Percentiles rank a stretch among this genome's conserved stretches.
phyloP scores from a whole-genome alignment of 2,329 filamentous ascomycete species.

The Fulvia fulva region DNA sequence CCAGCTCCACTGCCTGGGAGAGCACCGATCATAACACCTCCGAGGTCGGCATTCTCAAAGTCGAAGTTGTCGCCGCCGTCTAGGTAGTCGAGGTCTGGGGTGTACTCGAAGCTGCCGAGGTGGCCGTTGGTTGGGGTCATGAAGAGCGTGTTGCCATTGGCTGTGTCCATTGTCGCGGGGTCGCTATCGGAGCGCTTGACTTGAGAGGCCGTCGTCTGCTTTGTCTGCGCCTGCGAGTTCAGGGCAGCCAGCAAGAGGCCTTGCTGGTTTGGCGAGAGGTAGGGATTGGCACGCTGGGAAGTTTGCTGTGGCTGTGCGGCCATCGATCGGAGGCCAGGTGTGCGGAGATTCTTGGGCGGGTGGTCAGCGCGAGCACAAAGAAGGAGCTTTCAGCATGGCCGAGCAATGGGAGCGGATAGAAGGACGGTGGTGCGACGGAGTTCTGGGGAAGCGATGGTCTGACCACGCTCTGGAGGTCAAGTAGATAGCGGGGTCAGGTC shows the following conservation, averaged over 20 bases:
- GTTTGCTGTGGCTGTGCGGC: constrained; percentile 14
- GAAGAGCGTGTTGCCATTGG: constrained; percentile 22
- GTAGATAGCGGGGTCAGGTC: constrained; percentile 1
- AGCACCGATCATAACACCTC: constrained; percentile 68
- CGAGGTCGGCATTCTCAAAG: constrained; percentile 59
- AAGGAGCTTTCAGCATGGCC: neutral
- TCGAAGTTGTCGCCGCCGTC: constrained; percentile 72
- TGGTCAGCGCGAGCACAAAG: constrained; percentile 2
- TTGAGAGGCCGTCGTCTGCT: constrained; percentile 9
- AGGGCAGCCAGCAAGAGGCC: constrained; percentile 47
- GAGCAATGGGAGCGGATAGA: neutral
- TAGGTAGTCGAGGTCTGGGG: constrained; percentile 79
- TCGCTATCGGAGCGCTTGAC: constrained; percentile 12
- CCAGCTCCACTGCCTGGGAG: constrained; percentile 54
- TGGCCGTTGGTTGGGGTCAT: constrained; percentile 28
- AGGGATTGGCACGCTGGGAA: constrained; percentile 34
- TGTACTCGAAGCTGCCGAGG: constrained; percentile 40
- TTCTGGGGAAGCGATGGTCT: neutral
- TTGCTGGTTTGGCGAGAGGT: constrained; percentile 43
- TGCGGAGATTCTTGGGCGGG: neutral
- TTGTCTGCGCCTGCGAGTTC: constrained; percentile 36
- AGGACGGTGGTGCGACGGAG: neutral
- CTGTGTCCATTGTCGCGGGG: constrained; percentile 22
- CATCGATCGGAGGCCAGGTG: constrained; percentile 13
- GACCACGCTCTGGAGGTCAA: constrained; percentile 1